Percentiles rank a stretch among this genome's conserved stretches.
Evolutionary conservation across 2,329 filamentous ascomycete genomes (phyloP).

Genomic region (Orbilia blumenaviensis): DNA sequence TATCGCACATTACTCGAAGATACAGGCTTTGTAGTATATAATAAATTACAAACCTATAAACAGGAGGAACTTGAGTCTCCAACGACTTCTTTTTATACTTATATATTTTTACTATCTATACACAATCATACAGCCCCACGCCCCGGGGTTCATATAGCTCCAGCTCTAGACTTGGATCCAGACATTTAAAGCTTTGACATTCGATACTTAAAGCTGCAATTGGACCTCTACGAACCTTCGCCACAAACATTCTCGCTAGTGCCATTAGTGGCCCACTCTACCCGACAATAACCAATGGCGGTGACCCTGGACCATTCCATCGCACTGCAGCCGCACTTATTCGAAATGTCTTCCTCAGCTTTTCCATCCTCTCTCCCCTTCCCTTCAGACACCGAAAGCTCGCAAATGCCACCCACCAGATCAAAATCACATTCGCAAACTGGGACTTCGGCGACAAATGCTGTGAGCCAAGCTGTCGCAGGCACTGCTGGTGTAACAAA

Average conservation of each 20-base stretch:
- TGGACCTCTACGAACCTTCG: not conserved
- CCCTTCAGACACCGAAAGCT: conserved; percentile 29
- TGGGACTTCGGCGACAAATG: conserved; percentile 19
- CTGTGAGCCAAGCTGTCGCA: conserved; percentile 26
- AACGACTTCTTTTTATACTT: not conserved
- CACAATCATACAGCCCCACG: not conserved
- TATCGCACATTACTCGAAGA: not conserved
- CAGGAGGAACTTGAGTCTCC: not conserved
- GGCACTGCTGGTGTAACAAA: conserved; percentile 62
- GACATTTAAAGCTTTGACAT: not conserved
- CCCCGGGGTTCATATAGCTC: not conserved
- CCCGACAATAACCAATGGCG: conserved; percentile 41
- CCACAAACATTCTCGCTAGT: conserved; percentile 26
- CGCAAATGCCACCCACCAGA: conserved; percentile 47
- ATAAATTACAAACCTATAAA: too few relatives aligned
- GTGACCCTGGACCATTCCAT: conserved; percentile 42
- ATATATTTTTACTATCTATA: not conserved
- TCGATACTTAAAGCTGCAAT: not conserved
- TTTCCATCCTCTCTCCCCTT: conserved; percentile 45
- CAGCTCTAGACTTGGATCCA: not conserved
- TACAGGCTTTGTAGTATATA: too few relatives aligned
- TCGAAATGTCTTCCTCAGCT: conserved; percentile 48
- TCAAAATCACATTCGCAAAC: conserved; percentile 41
- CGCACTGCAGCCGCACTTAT: conserved; percentile 49
- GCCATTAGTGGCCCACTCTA: conserved; percentile 25